Base-by-base conservation (phyloP, 2,329 filamentous ascomycete species). In the Paecilomyces sp. region DNA sequence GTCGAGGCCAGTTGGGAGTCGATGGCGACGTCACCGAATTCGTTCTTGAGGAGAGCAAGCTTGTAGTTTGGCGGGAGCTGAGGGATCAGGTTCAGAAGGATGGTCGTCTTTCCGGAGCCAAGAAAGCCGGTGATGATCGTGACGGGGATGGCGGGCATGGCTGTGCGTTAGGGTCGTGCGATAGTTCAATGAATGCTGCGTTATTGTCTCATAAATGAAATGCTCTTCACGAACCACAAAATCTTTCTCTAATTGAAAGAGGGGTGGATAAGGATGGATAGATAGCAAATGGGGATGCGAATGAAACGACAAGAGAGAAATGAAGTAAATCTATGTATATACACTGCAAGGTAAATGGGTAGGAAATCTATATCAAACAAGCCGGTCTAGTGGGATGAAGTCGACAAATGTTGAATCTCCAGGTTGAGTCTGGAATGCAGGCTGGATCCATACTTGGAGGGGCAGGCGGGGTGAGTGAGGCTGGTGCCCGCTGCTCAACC, bases 121-220 rank as follows among this genome's bases (percentile, higher is more conserved):
- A 97, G 85, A 77, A 97, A 99, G 72, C 94, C 94, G 4, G 94
- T 99, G 57, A 99, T 82, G 71, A 99, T 95, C 54, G 93, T 97
- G 73, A 97, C 89, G 3, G 92, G 92, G 66, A 92, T 94, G 1
- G 88, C 86, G 7, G 84, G 75, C 84, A 88, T 88, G 41, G 47
- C 54, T 33, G 15, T 33, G 31, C n/a, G n/a, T 47, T 47, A 6
- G 41, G 5, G 41, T 47, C 41, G 41, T 47, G 41, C 3, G 18
- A 18, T 18, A 18, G 41, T 47, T n/a, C 18, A 47, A 47, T 47
- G 18, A 47, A 47, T 47, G 18, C 41, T 47, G 41, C 15, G n/a
- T 18, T 47, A 47, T 47, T 15, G 41, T 47, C 7, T 47, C 13
- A 41, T 22, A 22, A 18, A 47, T 18, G 41, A 47, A 18, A 3